Conservation (phyloP, 805 yeast genomes). For the Sugiyamaella marilandica region DNA sequence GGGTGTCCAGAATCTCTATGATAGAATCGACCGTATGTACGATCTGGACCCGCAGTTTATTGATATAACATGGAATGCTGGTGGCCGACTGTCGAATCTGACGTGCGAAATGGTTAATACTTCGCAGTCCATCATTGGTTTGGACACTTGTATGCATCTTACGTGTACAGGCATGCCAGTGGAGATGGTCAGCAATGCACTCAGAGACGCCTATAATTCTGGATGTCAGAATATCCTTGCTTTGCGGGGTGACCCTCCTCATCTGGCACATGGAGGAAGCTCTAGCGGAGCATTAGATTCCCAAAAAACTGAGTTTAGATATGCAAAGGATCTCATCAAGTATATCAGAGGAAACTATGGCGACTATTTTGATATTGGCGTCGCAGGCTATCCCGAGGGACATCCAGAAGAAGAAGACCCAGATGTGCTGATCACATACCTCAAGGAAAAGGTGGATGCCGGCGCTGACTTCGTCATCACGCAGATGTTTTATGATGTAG, state of each 20-base stretch:
- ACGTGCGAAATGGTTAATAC: slow-evolving; percentile 92
- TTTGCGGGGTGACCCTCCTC: slow-evolving; percentile 91
- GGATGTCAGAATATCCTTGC: slow-evolving; percentile 97
- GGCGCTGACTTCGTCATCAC: slow-evolving; percentile 94
- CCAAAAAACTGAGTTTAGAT: slow-evolving; percentile 54
- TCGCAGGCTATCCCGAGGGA: slow-evolving; percentile 97
- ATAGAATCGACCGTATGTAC: slow-evolving; percentile 97
- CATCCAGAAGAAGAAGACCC: slow-evolving; percentile 79
- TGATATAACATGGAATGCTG: slow-evolving; percentile 98
- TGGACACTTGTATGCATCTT: slow-evolving; percentile 96
- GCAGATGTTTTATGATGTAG: slow-evolving; percentile 95
- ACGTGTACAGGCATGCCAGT: slow-evolving; percentile 95
- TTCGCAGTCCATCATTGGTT: slow-evolving; percentile 81
- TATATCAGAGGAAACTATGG: slow-evolving; percentile 78
- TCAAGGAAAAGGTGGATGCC: slow-evolving; percentile 85
- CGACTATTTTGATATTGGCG: slow-evolving; percentile 87
- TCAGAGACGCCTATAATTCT: slow-evolving; percentile 75
- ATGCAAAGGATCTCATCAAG: slow-evolving; percentile 79
- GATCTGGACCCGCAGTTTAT: slow-evolving; percentile 85
- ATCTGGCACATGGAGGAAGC: slow-evolving; percentile 35
- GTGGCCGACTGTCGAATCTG: slow-evolving; percentile 76
- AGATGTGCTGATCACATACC: slow-evolving; percentile 49
- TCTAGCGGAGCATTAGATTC: slow-evolving; percentile 22
- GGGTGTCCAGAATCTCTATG: slow-evolving; percentile 93
- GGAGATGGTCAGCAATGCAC: slow-evolving; percentile 74